phyloP scores from a whole-genome alignment of 768 basidiomycete genomes.

The Porphyrellus cyaneotinctus region DNA sequence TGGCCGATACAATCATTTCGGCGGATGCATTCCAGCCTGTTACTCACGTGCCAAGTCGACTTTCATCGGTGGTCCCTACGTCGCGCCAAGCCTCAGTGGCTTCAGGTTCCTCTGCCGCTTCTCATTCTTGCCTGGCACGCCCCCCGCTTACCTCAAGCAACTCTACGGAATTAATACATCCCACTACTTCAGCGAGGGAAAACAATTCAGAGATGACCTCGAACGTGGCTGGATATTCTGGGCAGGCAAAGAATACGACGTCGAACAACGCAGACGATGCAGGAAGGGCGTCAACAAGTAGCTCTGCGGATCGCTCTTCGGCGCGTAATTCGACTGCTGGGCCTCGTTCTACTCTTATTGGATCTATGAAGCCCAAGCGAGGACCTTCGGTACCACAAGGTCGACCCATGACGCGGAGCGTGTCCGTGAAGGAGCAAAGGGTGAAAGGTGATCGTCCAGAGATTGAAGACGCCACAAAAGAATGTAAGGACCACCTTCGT shows the following conservation, averaged over 20 bases:
- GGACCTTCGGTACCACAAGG: conserved; percentile 8
- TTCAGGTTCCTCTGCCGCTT: background rate
- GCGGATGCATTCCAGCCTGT: background rate
- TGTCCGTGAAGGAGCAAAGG: conserved; percentile 24
- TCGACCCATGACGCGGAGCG: conserved; percentile 27
- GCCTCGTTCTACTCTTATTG: background rate
- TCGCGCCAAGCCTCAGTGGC: background rate
- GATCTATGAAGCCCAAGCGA: conserved; percentile 17
- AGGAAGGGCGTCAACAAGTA: background rate
- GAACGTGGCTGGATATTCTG: background rate
- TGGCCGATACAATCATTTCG: conserved; percentile 3
- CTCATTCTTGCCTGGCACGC: conserved; percentile 3
- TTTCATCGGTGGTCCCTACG: background rate
- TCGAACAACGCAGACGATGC: background rate
- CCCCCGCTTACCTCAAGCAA: background rate
- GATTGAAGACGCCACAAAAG: background rate
- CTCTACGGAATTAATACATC: conserved; percentile 2
- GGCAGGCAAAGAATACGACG: background rate
- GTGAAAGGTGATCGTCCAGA: conserved; percentile 1
- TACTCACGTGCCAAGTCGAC: background rate
- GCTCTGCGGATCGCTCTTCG: background rate
- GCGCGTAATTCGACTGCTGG: background rate
- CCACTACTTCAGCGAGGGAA: background rate
- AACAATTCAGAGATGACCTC: background rate
- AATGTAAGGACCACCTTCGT: conserved; percentile 1